Percentiles rank a stretch among this genome's conserved stretches.
Conservation (phyloP, 2,329 filamentous ascomycete species). For the Hymenoscyphus linearis region DNA sequence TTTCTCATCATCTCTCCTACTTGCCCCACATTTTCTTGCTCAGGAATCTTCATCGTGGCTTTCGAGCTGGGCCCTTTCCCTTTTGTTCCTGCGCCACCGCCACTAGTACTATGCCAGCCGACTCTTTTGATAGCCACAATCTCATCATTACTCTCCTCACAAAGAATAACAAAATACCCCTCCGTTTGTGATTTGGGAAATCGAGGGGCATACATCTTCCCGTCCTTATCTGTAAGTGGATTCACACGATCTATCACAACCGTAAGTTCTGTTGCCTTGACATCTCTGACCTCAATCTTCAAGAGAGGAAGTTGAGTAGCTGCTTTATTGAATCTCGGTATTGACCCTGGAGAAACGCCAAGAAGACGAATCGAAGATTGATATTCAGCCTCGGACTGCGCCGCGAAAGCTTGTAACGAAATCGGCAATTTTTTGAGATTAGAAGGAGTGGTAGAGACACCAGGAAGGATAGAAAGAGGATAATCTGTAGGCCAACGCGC, state of each 20-base stretch:
- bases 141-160: slow-evolving; percentile 63
- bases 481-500: slow-evolving; percentile 85
- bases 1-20: slow-evolving; percentile 43
- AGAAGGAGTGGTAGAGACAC: slow-evolving; percentile 44
- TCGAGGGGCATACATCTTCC: slow-evolving; percentile 75
- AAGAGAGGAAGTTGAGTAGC: slow-evolving; percentile 65
- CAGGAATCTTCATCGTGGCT: slow-evolving; percentile 56
- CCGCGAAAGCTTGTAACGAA: slow-evolving; percentile 31
- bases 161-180: slow-evolving; percentile 82
- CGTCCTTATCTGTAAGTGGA: slow-evolving; percentile 56
- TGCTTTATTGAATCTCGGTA: slow-evolving; percentile 47
- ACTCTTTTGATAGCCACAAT: slow-evolving; percentile 82
- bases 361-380: slow-evolving; percentile 46
- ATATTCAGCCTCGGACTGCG: slow-evolving; percentile 28
- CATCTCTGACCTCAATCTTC: slow-evolving; percentile 52
- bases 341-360: slow-evolving; percentile 37
- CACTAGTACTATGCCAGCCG: slow-evolving; percentile 53
- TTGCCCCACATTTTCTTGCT: slow-evolving; percentile 20
- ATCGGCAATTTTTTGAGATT: slow-evolving; percentile 27
- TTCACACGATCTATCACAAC: slow-evolving; percentile 65
- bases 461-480: slow-evolving; percentile 73
- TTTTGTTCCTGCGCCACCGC: slow-evolving; percentile 16
- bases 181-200: slow-evolving; percentile 95
- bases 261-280: slow-evolving; percentile 58
- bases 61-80: slow-evolving; percentile 44